A percentile compares a stretch with the other conserved stretches of the same genome.
Conservation (phyloP, 139 green algal genomes). For the Volvox africanus region DNA sequence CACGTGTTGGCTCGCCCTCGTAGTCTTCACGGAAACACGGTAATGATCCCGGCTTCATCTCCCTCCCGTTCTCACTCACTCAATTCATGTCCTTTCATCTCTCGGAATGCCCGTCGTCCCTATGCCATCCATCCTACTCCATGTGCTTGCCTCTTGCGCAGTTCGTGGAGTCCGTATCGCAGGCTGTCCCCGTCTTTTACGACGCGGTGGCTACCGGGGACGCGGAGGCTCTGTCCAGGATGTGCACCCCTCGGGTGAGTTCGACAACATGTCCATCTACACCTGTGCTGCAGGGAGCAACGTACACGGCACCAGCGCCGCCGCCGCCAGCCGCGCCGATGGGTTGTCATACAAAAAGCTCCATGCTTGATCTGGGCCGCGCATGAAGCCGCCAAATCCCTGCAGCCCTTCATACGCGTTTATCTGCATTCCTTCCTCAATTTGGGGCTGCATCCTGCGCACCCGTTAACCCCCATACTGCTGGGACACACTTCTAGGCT, state of each 20-base stretch:
- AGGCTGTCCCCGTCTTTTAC: conserved; percentile 21
- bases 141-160: not conserved
- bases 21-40: too few species aligned
- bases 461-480: not conserved
- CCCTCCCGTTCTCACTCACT: too few species aligned
- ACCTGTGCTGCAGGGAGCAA: too few species aligned
- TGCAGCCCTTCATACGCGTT: not conserved
- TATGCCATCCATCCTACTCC: not conserved
- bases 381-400: not conserved
- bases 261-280: too few species aligned
- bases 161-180: conserved; percentile 19
- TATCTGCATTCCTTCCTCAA: not conserved
- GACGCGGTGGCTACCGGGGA: not conserved
- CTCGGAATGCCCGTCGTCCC: too few species aligned
- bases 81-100: too few species aligned
- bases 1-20: too few species aligned
- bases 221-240: not conserved
- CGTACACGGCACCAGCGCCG: not conserved
- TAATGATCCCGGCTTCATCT: too few species aligned
- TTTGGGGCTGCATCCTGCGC: conserved; percentile 12
- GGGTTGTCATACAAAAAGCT: conserved; percentile 11
- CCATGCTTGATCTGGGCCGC: not conserved
- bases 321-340: not conserved
- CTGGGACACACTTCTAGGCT: too few species aligned
- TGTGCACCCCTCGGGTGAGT: not conserved